Evolutionary conservation across 1,139 yeast genomes (phyloP).

Genomic region (Lodderomyces jiufengensis): DNA sequence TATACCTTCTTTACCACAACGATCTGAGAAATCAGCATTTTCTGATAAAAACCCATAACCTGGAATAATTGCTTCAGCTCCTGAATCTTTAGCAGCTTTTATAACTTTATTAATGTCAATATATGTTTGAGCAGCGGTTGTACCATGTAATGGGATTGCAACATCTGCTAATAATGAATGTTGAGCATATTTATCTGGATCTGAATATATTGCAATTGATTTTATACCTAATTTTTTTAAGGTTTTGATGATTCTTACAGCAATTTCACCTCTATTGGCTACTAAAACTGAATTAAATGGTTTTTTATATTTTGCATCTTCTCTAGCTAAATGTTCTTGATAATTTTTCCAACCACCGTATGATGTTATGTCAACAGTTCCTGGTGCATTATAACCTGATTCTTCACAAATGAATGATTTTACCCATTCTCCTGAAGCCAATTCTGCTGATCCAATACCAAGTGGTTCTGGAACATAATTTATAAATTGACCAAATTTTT

Average conservation of each 20-base stretch:
- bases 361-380: slow-evolving; percentile 73
- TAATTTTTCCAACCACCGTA: slow-evolving; percentile 88
- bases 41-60: slow-evolving; percentile 97
- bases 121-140: slow-evolving; percentile 86
- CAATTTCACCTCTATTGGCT: slow-evolving; percentile 97
- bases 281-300: slow-evolving; percentile 84
- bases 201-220: slow-evolving; percentile 86
- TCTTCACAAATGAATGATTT: slow-evolving; percentile 95
- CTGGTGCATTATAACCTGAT: slow-evolving; percentile 65
- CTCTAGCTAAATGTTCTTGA: slow-evolving; percentile 37
- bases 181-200: slow-evolving; percentile 82
- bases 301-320: slow-evolving; percentile 28
- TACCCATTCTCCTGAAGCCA: slow-evolving; percentile 74
- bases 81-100: slow-evolving; percentile 75
- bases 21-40: slow-evolving; percentile 92
- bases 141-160: slow-evolving; percentile 74
- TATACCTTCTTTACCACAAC: slow-evolving; percentile 77
- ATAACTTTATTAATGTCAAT: slow-evolving; percentile 80
- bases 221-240: slow-evolving; percentile 73
- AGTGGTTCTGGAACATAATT: slow-evolving; percentile 89
- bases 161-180: slow-evolving; percentile 83
- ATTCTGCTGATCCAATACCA: slow-evolving; percentile 89
- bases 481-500: slow-evolving; percentile 75
- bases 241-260: slow-evolving; percentile 88
- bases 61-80: slow-evolving; percentile 91